A percentile compares a stretch with the other conserved stretches of the same genome.
Evolutionary conservation across 441 rosid genomes (phyloP).

Genomic region (Breynia disticha): DNA sequence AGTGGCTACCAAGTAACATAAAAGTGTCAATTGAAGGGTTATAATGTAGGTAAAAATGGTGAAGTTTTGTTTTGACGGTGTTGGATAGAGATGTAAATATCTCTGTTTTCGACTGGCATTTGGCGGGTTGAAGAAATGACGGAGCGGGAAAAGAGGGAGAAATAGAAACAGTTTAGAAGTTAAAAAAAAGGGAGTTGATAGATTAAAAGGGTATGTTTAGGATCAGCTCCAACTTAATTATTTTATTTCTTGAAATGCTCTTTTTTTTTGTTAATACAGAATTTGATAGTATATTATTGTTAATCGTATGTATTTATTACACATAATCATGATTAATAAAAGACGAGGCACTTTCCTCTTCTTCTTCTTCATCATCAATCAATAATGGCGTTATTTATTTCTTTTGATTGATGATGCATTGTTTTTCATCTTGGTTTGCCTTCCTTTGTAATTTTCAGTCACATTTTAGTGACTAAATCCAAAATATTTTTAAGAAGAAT

Average conservation of each 20-base stretch:
- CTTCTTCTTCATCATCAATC: not conserved
- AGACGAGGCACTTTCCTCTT: conserved; percentile 24
- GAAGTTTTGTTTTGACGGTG: conserved; percentile 9
- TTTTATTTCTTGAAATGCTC: conserved; percentile 14
- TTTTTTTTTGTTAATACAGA: conserved; percentile 1
- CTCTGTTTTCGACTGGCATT: conserved; percentile 26
- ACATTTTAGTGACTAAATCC: too few relatives aligned
- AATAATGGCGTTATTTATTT: not conserved
- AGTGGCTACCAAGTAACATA: conserved; percentile 51
- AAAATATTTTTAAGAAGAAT: too few relatives aligned
- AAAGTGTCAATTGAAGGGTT: conserved; percentile 40
- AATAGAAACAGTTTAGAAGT: conserved; percentile 28
- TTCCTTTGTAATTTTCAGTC: too few relatives aligned
- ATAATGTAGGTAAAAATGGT: conserved; percentile 15
- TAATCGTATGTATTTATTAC: conserved; percentile 11
- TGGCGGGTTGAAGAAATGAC: conserved; percentile 28
- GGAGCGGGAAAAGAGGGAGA: too few relatives aligned
- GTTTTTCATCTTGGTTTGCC: too few relatives aligned
- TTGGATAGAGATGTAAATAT: conserved; percentile 57
- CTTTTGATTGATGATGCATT: too few relatives aligned
- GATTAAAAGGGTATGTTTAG: conserved; percentile 20
- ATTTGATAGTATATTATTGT: conserved; percentile 8
- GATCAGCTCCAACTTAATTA: conserved; percentile 11
- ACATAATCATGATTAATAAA: conserved; percentile 13
- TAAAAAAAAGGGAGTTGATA: conserved; percentile 23